These are phyloP conservation scores for Dacryopinax spathularia DNA, from an alignment of 768 basidiomycete genomes.

Conservation along the genomic window DNA sequence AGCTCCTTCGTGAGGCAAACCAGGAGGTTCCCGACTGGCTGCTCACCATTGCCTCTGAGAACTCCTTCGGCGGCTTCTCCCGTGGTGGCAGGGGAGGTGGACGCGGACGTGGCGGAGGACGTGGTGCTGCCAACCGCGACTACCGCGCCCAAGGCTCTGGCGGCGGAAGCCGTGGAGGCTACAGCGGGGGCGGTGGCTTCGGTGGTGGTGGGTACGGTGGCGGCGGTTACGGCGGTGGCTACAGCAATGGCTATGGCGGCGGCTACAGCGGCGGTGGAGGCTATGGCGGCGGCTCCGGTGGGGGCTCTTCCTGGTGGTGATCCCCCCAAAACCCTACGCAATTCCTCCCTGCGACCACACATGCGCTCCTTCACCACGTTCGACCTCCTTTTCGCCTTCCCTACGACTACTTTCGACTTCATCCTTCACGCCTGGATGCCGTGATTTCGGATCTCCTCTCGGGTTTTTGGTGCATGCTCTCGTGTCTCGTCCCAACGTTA, in stretches of 20 bases:
- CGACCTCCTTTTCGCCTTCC: not conserved
- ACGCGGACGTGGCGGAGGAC: constrained; percentile 38
- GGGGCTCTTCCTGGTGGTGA: constrained; percentile 15
- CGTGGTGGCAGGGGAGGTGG: constrained; percentile 35
- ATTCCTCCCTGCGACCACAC: not conserved
- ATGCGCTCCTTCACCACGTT: not conserved
- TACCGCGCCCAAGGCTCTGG: constrained; percentile 24
- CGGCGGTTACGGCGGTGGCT: constrained; percentile 16
- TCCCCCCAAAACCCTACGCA: not conserved
- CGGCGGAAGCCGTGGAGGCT: constrained; percentile 12
- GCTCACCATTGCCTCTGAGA: constrained; percentile 70
- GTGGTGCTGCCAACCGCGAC: constrained; percentile 37
- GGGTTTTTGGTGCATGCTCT: constrained; percentile 5
- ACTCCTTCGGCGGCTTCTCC: constrained; percentile 48
- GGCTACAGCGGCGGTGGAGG: constrained; percentile 25
- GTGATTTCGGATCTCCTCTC: constrained; percentile 3
- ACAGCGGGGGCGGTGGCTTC: constrained; percentile 15
- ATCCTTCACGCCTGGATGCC: not conserved
- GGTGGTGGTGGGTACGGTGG: constrained; percentile 31
- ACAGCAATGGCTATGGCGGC: constrained; percentile 21
- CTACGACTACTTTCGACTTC: not conserved
- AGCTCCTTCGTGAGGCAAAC: constrained; percentile 89
- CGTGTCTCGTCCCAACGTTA: constrained; percentile 5
- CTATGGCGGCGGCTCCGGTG: constrained; percentile 35
- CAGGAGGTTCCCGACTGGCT: constrained; percentile 89